Conservation (phyloP, 306 rosid species). For the Cicer chorassanicum region DNA sequence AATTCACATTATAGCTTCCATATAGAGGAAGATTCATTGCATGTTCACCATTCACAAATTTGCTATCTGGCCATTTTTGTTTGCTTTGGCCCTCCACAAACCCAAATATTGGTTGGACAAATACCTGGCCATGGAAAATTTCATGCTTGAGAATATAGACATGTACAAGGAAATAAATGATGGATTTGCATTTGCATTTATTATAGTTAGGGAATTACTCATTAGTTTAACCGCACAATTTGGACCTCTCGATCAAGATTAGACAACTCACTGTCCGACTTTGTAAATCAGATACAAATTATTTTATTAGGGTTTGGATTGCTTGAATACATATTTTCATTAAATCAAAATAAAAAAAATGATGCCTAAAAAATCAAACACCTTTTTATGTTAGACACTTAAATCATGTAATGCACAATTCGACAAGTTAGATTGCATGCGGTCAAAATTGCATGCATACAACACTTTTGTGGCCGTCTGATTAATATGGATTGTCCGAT, state of each 20-base stretch:
- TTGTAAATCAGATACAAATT: background rate
- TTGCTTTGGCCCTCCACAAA: slow-evolving; percentile 64
- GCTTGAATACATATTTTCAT: too few relatives aligned
- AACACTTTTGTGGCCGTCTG: too few relatives aligned
- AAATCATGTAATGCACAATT: too few relatives aligned
- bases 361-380: too few relatives aligned
- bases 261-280: background rate
- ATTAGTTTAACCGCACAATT: background rate
- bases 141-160: background rate
- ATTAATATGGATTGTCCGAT: too few relatives aligned
- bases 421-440: too few relatives aligned
- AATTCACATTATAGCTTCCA: slow-evolving; percentile 56
- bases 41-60: slow-evolving; percentile 65
- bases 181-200: too few relatives aligned
- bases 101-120: slow-evolving; percentile 83
- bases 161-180: background rate
- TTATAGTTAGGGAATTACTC: background rate
- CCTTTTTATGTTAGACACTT: background rate
- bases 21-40: slow-evolving; percentile 58
- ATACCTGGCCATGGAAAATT: slow-evolving; percentile 57
- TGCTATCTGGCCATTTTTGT: slow-evolving; percentile 66
- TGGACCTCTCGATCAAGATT: background rate
- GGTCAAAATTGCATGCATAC: too few relatives aligned
- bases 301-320: too few relatives aligned
- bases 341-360: too few relatives aligned